These are phyloP conservation scores for Aspergillus quadrilineatus DNA, from an alignment of 2,329 filamentous ascomycete species.

Conservation along the genomic window DNA sequence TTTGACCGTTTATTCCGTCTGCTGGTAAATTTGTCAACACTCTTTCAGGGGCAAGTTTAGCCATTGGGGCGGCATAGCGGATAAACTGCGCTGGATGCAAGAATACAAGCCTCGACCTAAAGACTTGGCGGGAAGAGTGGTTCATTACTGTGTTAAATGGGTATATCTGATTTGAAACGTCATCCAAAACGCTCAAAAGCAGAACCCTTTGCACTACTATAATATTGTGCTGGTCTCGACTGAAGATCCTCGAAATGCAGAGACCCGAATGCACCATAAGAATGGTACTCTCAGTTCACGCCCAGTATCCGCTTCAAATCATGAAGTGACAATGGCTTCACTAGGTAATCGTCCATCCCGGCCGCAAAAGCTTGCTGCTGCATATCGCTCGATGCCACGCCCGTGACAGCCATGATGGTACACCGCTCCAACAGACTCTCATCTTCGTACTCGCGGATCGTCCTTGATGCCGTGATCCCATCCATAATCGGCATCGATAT, in stretches of 20 bases:
- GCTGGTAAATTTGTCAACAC: background rate
- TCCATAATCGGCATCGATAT: constrained; percentile 48
- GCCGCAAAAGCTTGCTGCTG: constrained; percentile 32
- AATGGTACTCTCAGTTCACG: constrained; percentile 20
- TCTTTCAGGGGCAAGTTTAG: background rate
- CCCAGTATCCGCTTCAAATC: constrained; percentile 33
- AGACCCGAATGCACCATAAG: background rate
- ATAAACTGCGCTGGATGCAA: background rate
- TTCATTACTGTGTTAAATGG: too few relatives aligned
- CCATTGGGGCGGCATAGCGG: too few relatives aligned
- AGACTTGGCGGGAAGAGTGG: too few relatives aligned
- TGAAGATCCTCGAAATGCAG: background rate
- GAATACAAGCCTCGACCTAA: too few relatives aligned
- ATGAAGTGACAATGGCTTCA: constrained; percentile 33
- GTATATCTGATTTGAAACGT: too few relatives aligned
- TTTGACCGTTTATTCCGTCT: background rate
- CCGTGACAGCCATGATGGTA: constrained; percentile 34
- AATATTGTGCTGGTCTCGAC: too few relatives aligned
- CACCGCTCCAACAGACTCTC: constrained; percentile 22
- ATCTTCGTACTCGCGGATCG: constrained; percentile 40
- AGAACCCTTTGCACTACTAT: too few relatives aligned
- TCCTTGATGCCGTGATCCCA: constrained; percentile 43
- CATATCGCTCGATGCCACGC: constrained; percentile 32
- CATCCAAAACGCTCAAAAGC: too few relatives aligned
- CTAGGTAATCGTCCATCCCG: constrained; percentile 33